These are phyloP conservation scores for Spathaspora hagerdaliae DNA, from an alignment of 805 yeast species.

Conservation along the genomic window DNA sequence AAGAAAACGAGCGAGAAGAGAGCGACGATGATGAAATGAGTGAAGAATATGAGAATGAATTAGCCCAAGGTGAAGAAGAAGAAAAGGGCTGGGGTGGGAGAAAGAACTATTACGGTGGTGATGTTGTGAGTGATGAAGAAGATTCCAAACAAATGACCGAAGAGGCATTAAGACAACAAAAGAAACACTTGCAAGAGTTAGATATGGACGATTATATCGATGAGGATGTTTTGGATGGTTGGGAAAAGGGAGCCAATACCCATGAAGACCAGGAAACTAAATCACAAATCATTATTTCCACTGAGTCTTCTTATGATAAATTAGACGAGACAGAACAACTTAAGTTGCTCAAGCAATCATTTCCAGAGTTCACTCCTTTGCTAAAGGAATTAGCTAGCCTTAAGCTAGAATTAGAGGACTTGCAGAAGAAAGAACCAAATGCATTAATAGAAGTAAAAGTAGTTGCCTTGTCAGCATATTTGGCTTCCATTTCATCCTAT, in stretches of 20 bases:
- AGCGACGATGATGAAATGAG: slow-evolving; percentile 35
- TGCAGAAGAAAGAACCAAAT: slow-evolving; percentile 11
- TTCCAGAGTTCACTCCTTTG: slow-evolving; percentile 83
- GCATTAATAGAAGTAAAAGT: slow-evolving; percentile 48
- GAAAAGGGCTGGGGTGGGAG: slow-evolving; percentile 44
- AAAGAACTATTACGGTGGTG: slow-evolving; percentile 56
- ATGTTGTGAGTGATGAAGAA: slow-evolving; percentile 67
- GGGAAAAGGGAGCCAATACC: slow-evolving; percentile 57
- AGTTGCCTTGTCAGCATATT: slow-evolving; percentile 71
- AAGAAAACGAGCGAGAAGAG: slow-evolving; percentile 46
- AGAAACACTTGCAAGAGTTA: slow-evolving; percentile 64
- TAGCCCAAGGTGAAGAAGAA: slow-evolving; percentile 22
- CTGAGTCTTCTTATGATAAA: slow-evolving; percentile 28
- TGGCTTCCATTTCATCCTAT: slow-evolving; percentile 75
- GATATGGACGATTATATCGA: slow-evolving; percentile 60
- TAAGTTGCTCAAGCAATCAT: slow-evolving; percentile 52
- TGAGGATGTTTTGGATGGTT: slow-evolving; percentile 75
- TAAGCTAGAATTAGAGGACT: slow-evolving; percentile 12
- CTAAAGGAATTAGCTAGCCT: slow-evolving; percentile 50
- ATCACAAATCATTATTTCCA: slow-evolving; percentile 30
- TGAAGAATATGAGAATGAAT: slow-evolving; percentile 26
- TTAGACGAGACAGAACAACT: slow-evolving; percentile 52
- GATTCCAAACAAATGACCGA: slow-evolving; percentile 74
- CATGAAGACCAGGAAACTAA: slow-evolving; percentile 24
- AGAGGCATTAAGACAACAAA: slow-evolving; percentile 86